Percentiles rank a stretch among this genome's conserved stretches.
phyloP scores from a whole-genome alignment of 208 protist genomes.

The Angomonas ambiguus region DNA sequence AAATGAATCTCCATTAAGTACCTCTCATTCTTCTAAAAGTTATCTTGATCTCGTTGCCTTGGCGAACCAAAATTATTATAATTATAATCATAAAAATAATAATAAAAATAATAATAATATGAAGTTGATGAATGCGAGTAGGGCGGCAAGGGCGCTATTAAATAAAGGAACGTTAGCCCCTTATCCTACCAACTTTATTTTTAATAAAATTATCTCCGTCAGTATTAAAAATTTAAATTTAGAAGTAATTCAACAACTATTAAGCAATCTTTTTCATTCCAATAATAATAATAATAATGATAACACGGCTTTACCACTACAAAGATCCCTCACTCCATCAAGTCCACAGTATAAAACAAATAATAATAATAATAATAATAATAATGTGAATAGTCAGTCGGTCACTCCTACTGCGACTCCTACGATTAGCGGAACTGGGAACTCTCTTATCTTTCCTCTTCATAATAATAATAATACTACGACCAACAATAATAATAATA shows the following conservation, averaged over 20 bases:
- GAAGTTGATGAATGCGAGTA: not conserved
- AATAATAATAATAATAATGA: slow-evolving; percentile 1
- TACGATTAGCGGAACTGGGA: not conserved
- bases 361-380: slow-evolving; percentile 1
- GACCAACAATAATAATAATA: not conserved
- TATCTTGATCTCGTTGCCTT: not conserved
- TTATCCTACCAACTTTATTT: not conserved
- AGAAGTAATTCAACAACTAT: not conserved
- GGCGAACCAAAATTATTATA: not conserved
- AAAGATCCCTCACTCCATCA: too few relatives aligned
- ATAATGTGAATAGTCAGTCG: not conserved
- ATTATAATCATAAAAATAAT: not conserved
- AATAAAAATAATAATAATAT: slow-evolving; percentile 4
- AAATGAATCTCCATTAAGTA: too few relatives aligned
- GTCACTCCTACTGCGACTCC: not conserved
- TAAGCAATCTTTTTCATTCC: too few relatives aligned
- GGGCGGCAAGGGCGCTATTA: not conserved
- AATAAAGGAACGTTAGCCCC: not conserved
- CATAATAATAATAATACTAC: slow-evolving; percentile 1
- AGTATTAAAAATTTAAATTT: not conserved
- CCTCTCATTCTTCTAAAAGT: not conserved
- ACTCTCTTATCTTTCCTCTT: not conserved
- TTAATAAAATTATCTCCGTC: slow-evolving; percentile 1
- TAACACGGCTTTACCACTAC: too few relatives aligned
- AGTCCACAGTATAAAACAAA: not conserved